These are phyloP conservation scores for Trypanosoma melophagium DNA, from an alignment of 208 protist genomes.

Conservation along the genomic window DNA sequence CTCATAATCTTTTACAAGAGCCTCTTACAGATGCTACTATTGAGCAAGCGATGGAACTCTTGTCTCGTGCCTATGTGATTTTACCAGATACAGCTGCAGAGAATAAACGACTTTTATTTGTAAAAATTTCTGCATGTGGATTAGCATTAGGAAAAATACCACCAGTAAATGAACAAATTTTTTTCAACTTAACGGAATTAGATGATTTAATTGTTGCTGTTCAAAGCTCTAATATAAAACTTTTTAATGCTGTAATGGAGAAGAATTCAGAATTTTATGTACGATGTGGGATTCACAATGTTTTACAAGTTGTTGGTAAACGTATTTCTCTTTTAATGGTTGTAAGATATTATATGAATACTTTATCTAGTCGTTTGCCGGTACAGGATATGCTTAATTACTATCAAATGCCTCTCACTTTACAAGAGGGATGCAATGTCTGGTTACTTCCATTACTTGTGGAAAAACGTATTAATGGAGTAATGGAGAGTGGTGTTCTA, in stretches of 20 bases:
- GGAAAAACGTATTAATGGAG: conserved; percentile 73
- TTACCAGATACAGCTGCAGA: conserved; percentile 22
- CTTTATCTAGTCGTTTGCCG: conserved; percentile 36
- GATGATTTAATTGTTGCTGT: conserved; percentile 72
- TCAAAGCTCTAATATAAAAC: conserved; percentile 43
- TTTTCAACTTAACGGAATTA: conserved; percentile 34
- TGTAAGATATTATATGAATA: conserved; percentile 65
- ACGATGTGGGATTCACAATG: conserved; percentile 64
- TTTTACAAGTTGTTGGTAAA: conserved; percentile 55
- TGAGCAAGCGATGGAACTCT: conserved; percentile 41
- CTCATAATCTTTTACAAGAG: conserved; percentile 54
- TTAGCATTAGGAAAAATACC: conserved; percentile 43
- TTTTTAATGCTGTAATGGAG: conserved; percentile 60
- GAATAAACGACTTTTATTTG: conserved; percentile 48
- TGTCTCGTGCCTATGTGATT: conserved; percentile 58
- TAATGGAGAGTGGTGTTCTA: conserved; percentile 62
- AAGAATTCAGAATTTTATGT: conserved; percentile 67
- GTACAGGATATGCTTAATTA: conserved; percentile 68
- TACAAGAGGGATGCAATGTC: conserved; percentile 29
- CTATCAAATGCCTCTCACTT: conserved; percentile 47
- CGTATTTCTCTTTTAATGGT: conserved; percentile 72
- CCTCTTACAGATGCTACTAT: conserved; percentile 42
- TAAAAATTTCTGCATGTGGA: conserved; percentile 55
- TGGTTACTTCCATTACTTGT: conserved; percentile 83
- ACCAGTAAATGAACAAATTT: conserved; percentile 20